Conservation (phyloP, 306 rosid genomes). For the Echinosophora koreensis region DNA sequence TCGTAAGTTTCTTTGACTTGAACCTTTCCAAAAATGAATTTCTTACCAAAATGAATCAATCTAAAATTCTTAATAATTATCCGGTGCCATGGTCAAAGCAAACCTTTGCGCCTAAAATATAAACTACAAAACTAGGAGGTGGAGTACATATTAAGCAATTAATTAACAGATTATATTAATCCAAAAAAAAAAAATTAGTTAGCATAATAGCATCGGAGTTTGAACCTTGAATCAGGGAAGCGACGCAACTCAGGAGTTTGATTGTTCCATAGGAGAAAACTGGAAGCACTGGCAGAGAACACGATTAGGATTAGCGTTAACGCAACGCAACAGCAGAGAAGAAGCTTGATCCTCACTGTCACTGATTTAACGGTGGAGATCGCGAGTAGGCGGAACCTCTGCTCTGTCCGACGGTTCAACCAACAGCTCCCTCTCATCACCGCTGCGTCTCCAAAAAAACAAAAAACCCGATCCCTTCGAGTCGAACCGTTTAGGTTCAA, state of each 20-base stretch:
- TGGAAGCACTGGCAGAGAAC: slow-evolving; percentile 61
- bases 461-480: slow-evolving; percentile 36
- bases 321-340: slow-evolving; percentile 68
- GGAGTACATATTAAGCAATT: slow-evolving; percentile 3
- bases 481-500: slow-evolving; percentile 47
- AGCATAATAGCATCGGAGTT: not conserved
- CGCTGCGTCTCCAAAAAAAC: not conserved
- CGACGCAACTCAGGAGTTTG: slow-evolving; percentile 43
- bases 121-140: not conserved
- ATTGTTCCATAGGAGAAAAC: slow-evolving; percentile 62
- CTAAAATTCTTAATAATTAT: not conserved
- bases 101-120: slow-evolving; percentile 11
- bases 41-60: slow-evolving; percentile 31
- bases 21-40: slow-evolving; percentile 19
- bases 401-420: slow-evolving; percentile 73
- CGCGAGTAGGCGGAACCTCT: slow-evolving; percentile 68
- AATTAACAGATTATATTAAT: not conserved
- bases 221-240: slow-evolving; percentile 64
- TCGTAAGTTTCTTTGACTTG: not conserved
- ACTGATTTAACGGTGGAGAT: slow-evolving; percentile 72
- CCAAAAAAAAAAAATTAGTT: not conserved
- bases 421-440: slow-evolving; percentile 76
- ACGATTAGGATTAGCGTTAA: slow-evolving; percentile 62
- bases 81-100: not conserved
- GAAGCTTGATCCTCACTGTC: slow-evolving; percentile 78